Conservation (phyloP, 1,284 basidiomycete species). For the Pisolithus thermaeus region DNA sequence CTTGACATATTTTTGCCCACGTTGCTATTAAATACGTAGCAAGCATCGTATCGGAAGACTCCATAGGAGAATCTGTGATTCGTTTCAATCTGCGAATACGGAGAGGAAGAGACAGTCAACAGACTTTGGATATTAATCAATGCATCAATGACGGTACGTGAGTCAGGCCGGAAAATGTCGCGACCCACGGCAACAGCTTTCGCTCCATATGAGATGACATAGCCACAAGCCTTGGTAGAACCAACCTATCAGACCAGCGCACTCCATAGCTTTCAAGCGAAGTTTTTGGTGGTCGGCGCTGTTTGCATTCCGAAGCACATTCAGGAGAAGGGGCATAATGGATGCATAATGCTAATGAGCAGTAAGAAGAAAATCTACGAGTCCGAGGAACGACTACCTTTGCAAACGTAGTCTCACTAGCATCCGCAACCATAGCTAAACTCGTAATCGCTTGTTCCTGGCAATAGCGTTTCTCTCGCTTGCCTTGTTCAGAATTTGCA, state of each 20-base stretch:
- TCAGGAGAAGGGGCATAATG: slow-evolving; percentile 73
- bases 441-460: slow-evolving; percentile 84
- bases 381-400: slow-evolving; percentile 36
- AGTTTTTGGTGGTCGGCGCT: slow-evolving; percentile 61
- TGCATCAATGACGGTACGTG: slow-evolving; percentile 63
- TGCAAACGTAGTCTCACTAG: slow-evolving; percentile 66
- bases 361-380: not conserved
- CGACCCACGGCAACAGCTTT: slow-evolving; percentile 77
- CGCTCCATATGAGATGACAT: not conserved
- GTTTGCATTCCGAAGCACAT: slow-evolving; percentile 65
- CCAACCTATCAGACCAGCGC: slow-evolving; percentile 73
- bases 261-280: slow-evolving; percentile 80
- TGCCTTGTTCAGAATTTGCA: slow-evolving; percentile 34
- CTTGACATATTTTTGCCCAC: slow-evolving; percentile 81
- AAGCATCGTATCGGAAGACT: slow-evolving; percentile 61
- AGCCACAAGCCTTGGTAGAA: slow-evolving; percentile 2
- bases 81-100: not conserved
- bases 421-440: slow-evolving; percentile 79
- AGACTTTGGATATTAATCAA: slow-evolving; percentile 75
- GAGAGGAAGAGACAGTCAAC: slow-evolving; percentile 14
- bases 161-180: slow-evolving; percentile 71
- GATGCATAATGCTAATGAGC: slow-evolving; percentile 57
- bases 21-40: slow-evolving; percentile 69
- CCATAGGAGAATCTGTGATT: slow-evolving; percentile 51
- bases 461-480: slow-evolving; percentile 51